A percentile compares a stretch with the other conserved stretches of the same genome.
Conservation (phyloP, 805 yeast species). For the Kluyveromyces siamensis region DNA sequence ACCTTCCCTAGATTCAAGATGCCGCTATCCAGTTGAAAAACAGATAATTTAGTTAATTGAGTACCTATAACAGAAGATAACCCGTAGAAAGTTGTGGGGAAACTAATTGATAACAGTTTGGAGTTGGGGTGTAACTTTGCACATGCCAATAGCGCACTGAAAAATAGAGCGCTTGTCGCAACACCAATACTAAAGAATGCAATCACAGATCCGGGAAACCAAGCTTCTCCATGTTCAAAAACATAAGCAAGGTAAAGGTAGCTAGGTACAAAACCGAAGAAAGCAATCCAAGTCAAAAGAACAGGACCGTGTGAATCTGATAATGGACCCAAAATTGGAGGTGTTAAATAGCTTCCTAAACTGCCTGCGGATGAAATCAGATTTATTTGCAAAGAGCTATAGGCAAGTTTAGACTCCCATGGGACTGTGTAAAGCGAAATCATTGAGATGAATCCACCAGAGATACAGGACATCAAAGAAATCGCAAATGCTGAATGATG, state of each 20-base stretch:
- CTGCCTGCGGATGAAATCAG: slow-evolving; percentile 65
- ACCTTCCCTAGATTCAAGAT: slow-evolving; percentile 41
- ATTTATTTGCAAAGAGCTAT: slow-evolving; percentile 62
- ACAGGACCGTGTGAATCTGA: slow-evolving; percentile 86
- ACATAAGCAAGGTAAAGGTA: slow-evolving; percentile 42
- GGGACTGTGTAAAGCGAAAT: slow-evolving; percentile 74
- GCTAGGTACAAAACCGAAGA: slow-evolving; percentile 57
- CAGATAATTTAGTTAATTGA: slow-evolving; percentile 40
- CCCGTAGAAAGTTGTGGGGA: slow-evolving; percentile 87
- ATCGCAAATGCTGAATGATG: slow-evolving; percentile 44
- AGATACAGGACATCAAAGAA: slow-evolving; percentile 56
- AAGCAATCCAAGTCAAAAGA: slow-evolving; percentile 51
- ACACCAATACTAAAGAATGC: slow-evolving; percentile 56
- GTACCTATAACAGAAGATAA: slow-evolving; percentile 69
- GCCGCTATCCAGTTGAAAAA: slow-evolving; percentile 28
- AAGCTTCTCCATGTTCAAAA: slow-evolving; percentile 23
- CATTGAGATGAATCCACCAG: slow-evolving; percentile 74
- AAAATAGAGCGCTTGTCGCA: slow-evolving; percentile 66
- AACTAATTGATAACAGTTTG: slow-evolving; percentile 74
- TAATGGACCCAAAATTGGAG: slow-evolving; percentile 73
- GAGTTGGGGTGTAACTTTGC: slow-evolving; percentile 74
- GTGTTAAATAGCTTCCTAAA: slow-evolving; percentile 74
- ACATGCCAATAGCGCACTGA: slow-evolving; percentile 66
- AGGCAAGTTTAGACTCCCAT: slow-evolving; percentile 48
- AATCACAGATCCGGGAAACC: slow-evolving; percentile 32